Percentiles rank a stretch among this genome's conserved stretches.
phyloP scores from a whole-genome alignment of 2,329 filamentous ascomycete species.

The Dothistroma septosporum region DNA sequence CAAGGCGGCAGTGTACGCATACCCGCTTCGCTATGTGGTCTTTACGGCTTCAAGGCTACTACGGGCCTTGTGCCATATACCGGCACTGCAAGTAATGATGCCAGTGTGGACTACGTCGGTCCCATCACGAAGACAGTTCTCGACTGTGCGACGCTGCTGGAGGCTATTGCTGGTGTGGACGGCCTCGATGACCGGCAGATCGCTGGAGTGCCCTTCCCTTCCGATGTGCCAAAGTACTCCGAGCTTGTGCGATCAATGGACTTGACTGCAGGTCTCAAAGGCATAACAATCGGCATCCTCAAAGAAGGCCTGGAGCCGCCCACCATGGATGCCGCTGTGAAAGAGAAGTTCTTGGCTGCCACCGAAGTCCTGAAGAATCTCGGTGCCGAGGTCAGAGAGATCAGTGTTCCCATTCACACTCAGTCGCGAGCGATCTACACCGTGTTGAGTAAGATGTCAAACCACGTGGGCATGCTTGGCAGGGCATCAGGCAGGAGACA shows the following conservation, averaged over 20 bases:
- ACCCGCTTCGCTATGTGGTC: constrained; percentile 37
- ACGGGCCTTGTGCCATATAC: constrained; percentile 51
- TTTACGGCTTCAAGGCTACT: constrained; percentile 44
- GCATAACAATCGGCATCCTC: constrained; percentile 42
- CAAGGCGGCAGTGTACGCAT: constrained; percentile 40
- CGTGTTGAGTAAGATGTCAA: constrained; percentile 38
- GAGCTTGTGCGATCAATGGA: constrained; percentile 18
- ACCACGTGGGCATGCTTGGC: constrained; percentile 44
- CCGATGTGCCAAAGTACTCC: constrained; percentile 30
- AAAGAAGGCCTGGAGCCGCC: constrained; percentile 40
- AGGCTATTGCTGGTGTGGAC: constrained; percentile 48
- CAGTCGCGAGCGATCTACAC: constrained; percentile 52
- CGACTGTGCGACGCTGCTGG: constrained; percentile 44
- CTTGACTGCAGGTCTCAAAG: constrained; percentile 25
- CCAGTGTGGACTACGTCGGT: constrained; percentile 45
- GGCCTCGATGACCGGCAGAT: constrained; percentile 42
- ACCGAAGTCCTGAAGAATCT: constrained; percentile 38
- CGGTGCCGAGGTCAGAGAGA: constrained; percentile 42
- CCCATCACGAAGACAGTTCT: constrained; percentile 45
- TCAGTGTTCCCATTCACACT: constrained; percentile 47
- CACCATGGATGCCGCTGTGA: constrained; percentile 38
- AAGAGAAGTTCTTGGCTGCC: constrained; percentile 34
- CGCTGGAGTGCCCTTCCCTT: constrained; percentile 32
- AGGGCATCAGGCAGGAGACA: constrained; percentile 44
- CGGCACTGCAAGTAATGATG: constrained; percentile 42